Base-by-base conservation (phyloP, 306 rosid genomes). In the Vigna trinervia region DNA sequence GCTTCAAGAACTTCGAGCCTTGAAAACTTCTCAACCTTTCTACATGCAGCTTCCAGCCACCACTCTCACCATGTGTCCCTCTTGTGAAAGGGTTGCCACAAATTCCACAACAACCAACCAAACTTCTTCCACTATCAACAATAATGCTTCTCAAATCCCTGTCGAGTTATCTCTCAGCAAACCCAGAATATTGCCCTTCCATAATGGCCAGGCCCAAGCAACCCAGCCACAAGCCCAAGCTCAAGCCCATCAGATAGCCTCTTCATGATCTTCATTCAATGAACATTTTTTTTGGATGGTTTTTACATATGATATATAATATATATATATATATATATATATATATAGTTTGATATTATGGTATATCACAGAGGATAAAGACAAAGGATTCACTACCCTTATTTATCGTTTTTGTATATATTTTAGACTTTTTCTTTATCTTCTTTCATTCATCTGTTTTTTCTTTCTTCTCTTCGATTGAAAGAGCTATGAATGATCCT, bases 31-130 rank as follows among this genome's bases (percentile, higher is more conserved):
- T n/a, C 96, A 91, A 19, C 97, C 99, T 47, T 96, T 92, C 63
- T 96, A 89, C 88, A 92, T 89, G 97, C 99, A 96, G 50, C 96
- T 91, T 30, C 99, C 99, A 36, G 97, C 99, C 63, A 96, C 99
- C 50, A 96, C 99, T 12, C 98, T 96, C 77, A 96, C 99, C 58
- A 92, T 96, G 98, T 96, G 99, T 53, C 98, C 99, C 22, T 89
- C 99, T 0, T 96, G 99, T 30, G 98, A 96, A 82, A 87, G 97
- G 5, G 94, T 90, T 5, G 92, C 89, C 12, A 82, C 93, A 83
- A 80, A 66, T 39, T 52, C 86, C 60, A 23, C 84, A 67, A 48
- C 45, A 64, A 58, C 61, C 5, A 11, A 59, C 58, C 39, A 67
- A 67, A 53, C 67, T 13, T 5, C 76, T 13, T 5, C 76, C 64